A percentile compares a stretch with the other conserved stretches of the same genome.
phyloP scores from a whole-genome alignment of 176 grass and related monocot genomes.

The Triticum turgidum region DNA sequence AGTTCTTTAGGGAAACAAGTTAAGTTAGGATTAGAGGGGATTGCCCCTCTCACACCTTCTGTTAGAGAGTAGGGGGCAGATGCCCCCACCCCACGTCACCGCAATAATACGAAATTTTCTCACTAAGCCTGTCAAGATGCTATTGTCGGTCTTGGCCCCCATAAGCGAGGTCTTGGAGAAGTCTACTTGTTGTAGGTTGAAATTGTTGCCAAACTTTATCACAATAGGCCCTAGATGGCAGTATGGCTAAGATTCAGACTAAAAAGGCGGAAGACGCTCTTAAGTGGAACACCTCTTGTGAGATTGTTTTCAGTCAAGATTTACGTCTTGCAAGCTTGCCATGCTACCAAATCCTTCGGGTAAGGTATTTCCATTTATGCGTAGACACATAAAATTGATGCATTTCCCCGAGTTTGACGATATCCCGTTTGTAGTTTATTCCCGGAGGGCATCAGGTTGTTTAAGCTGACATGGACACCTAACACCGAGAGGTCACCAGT shows the following conservation, averaged over 20 bases:
- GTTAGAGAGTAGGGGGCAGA: too few relatives aligned
- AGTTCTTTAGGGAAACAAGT: too few relatives aligned
- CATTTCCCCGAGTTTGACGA: constrained; percentile 70
- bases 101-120: too few relatives aligned
- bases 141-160: too few relatives aligned
- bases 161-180: constrained; percentile 58
- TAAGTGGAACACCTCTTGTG: constrained; percentile 44
- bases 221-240: constrained; percentile 46
- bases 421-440: constrained; percentile 55
- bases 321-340: constrained; percentile 48
- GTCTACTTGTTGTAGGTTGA: constrained; percentile 43
- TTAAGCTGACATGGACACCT: constrained; percentile 44
- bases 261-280: constrained; percentile 29
- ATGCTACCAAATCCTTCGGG: constrained; percentile 46
- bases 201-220: constrained; percentile 24
- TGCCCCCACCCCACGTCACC: too few relatives aligned
- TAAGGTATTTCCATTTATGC: constrained; percentile 53
- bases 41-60: too few relatives aligned
- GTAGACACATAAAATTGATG: constrained; percentile 41
- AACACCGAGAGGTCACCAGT: constrained; percentile 70
- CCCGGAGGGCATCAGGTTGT: constrained; percentile 50
- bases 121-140: too few relatives aligned
- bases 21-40: too few relatives aligned
- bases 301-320: constrained; percentile 57
- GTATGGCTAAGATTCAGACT: constrained; percentile 75